A percentile compares a stretch with the other conserved stretches of the same genome.
These are phyloP conservation scores for Tulasnella sp. DNA, from an alignment of 768 basidiomycete species.

Conservation along the genomic window DNA sequence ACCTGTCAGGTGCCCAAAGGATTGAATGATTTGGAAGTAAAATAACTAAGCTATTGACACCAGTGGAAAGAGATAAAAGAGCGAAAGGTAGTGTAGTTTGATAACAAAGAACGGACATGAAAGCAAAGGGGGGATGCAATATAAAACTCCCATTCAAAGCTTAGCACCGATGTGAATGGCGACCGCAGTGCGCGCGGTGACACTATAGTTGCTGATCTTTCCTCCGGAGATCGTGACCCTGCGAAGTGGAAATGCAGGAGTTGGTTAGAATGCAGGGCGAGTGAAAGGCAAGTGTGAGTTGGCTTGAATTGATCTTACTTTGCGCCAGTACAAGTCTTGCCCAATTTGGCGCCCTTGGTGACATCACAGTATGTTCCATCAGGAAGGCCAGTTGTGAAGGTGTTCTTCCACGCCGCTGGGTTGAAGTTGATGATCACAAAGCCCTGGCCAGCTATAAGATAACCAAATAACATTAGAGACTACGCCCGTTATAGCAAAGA, in stretches of 20 bases:
- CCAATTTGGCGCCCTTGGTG: constrained; percentile 35
- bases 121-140: no score
- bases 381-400: constrained; percentile 48
- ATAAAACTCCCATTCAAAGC: not conserved
- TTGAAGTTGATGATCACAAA: constrained; percentile 61
- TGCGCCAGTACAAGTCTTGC: constrained; percentile 40
- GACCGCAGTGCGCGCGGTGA: constrained; percentile 41
- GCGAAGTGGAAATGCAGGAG: not conserved
- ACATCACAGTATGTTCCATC: constrained; percentile 57
- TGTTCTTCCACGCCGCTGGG: constrained; percentile 43
- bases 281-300: no score
- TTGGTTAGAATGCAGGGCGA: no score
- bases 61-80: no score
- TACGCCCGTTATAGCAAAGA: no score
- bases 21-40: no score
- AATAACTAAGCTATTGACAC: no score
- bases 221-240: constrained; percentile 42
- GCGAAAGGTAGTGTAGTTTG: not conserved
- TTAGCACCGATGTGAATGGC: constrained; percentile 21
- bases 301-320: constrained; percentile 30
- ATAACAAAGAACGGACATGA: no score
- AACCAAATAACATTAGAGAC: no score
- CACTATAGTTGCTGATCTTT: constrained; percentile 36
- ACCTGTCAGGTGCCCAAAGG: no score
- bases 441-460: constrained; percentile 44